Conservation (phyloP, 139 green algal species). For the Auxenochlorella pyrenoidosa region DNA sequence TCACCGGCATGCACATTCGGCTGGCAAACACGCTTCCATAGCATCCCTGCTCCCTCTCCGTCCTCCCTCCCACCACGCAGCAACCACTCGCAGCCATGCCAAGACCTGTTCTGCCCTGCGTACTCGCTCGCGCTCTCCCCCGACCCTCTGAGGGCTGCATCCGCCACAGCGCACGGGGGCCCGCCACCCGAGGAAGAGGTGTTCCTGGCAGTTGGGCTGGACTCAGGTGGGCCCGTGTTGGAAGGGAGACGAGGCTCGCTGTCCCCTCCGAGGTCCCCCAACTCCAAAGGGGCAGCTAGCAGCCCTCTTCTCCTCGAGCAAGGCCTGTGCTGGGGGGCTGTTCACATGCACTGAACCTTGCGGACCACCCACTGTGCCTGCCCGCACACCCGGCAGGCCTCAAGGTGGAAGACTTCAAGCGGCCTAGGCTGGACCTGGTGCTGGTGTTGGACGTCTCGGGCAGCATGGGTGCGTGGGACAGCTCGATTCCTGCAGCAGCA, state of each 20-base stretch:
- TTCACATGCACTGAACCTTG: too few relatives aligned
- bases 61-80: too few relatives aligned
- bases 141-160: conserved; percentile 23
- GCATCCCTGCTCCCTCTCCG: too few relatives aligned
- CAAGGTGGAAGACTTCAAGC: not conserved
- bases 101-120: conserved; percentile 43
- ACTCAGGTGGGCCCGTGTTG: not conserved
- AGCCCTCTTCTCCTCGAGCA: not conserved
- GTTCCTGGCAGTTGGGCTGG: conserved; percentile 3
- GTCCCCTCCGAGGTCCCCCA: too few relatives aligned
- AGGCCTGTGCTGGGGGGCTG: not conserved
- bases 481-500: too few relatives aligned
- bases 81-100: too few relatives aligned
- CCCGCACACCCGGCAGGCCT: not conserved
- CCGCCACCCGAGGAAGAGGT: too few relatives aligned
- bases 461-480: conserved; percentile 21
- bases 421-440: conserved; percentile 35
- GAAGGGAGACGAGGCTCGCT: not conserved
- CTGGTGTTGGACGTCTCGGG: conserved; percentile 41
- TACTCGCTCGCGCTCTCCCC: conserved; percentile 21
- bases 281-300: not conserved
- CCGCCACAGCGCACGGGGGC: not conserved
- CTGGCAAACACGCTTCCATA: too few relatives aligned
- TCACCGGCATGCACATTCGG: too few relatives aligned
- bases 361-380: too few relatives aligned